phyloP scores from a whole-genome alignment of 768 basidiomycete species.

The Strobilomyces confusus region DNA sequence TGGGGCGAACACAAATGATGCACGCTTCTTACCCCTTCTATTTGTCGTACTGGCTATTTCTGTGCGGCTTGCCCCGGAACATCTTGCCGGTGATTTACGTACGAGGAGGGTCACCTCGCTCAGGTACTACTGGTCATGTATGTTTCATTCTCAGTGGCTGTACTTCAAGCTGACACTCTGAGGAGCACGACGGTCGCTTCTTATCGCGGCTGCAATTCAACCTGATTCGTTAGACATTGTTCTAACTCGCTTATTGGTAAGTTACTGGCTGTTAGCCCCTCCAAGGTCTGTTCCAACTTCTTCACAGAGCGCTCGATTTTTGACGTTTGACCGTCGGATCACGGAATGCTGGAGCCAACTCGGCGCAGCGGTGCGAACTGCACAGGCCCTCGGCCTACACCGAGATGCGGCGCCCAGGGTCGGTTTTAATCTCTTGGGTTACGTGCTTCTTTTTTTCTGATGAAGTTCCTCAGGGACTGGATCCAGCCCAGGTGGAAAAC shows the following conservation, averaged over 20 bases:
- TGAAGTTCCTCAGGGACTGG: constrained; percentile 55
- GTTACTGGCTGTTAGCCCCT: constrained; percentile 6
- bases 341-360: constrained; percentile 97
- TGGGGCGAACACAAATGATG: constrained; percentile 66
- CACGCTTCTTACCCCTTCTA: constrained; percentile 85
- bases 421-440: constrained; percentile 22
- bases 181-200: constrained; percentile 77
- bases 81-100: constrained; percentile 75
- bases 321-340: constrained; percentile 74
- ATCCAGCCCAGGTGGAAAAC: constrained; percentile 78
- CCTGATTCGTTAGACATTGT: constrained; percentile 91
- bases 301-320: constrained; percentile 61
- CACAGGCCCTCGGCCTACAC: constrained; percentile 90
- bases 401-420: constrained; percentile 84
- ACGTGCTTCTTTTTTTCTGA: constrained; percentile 1
- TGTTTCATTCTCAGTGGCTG: constrained; percentile 31
- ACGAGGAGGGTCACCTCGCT: constrained; percentile 74
- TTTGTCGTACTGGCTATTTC: constrained; percentile 91
- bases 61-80: constrained; percentile 80
- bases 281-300: constrained; percentile 9
- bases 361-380: constrained; percentile 88
- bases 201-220: constrained; percentile 91
- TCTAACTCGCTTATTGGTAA: constrained; percentile 78
- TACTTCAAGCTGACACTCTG: constrained; percentile 17
- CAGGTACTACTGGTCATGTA: constrained; percentile 95